Percentiles rank a stretch among this genome's conserved stretches.
Conservation (phyloP, 768 basidiomycete genomes). For the Psilocybe subaeruginosa region DNA sequence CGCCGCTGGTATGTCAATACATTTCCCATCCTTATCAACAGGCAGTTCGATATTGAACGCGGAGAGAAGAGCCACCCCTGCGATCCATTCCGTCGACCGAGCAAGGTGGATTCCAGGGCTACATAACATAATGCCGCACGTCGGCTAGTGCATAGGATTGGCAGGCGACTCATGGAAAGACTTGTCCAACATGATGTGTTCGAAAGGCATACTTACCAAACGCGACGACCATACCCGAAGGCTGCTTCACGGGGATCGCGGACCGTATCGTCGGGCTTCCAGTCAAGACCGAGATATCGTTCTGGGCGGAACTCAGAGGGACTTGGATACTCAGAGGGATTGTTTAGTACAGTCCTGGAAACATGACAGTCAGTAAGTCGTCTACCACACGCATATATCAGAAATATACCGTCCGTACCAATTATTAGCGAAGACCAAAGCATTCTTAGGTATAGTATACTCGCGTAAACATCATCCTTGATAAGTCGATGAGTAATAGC, state of each 20-base stretch:
- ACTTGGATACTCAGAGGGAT: slow-evolving; percentile 3
- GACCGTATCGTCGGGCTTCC: not conserved
- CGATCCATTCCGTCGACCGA: slow-evolving; percentile 4
- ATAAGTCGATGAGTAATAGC: slow-evolving; percentile 2
- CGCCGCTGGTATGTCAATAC: not conserved
- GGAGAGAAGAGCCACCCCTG: not conserved
- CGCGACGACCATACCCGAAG: slow-evolving; percentile 1
- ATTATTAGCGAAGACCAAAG: slow-evolving; percentile 3
- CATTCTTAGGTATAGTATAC: slow-evolving; percentile 2
- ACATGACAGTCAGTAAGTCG: too few species aligned
- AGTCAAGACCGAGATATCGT: slow-evolving; percentile 5
- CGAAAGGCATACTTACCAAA: not conserved
- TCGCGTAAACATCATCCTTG: slow-evolving; percentile 5
- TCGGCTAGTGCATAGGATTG: not conserved
- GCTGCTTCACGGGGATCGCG: slow-evolving; percentile 5
- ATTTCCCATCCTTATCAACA: not conserved
- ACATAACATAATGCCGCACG: not conserved
- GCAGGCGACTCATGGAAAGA: not conserved
- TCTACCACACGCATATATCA: not conserved
- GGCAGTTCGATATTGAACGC: slow-evolving; percentile 6
- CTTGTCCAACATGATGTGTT: not conserved
- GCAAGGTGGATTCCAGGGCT: slow-evolving; percentile 5
- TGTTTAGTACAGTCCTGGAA: slow-evolving; percentile 4
- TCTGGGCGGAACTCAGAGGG: slow-evolving; percentile 6
- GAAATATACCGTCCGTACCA: not conserved